Evolutionary conservation across 805 yeast species (phyloP).

Genomic region (Pichia occidentalis): DNA sequence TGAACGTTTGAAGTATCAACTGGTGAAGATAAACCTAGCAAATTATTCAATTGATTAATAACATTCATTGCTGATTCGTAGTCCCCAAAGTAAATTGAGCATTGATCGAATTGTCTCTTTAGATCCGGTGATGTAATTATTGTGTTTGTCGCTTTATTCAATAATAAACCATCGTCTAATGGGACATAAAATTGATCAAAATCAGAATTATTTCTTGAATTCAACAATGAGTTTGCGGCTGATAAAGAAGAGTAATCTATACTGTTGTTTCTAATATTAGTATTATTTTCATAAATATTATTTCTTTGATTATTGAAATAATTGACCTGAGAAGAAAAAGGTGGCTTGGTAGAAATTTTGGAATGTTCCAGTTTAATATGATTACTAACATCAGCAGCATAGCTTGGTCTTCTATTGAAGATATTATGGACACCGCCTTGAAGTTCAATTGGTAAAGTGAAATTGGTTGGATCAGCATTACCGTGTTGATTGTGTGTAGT

Average conservation of each 20-base stretch:
- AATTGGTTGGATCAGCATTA: constrained; percentile 21
- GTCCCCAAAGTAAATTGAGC: constrained; percentile 51
- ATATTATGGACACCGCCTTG: constrained; percentile 61
- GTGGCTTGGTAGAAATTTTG: too few species aligned
- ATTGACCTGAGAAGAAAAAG: neutral
- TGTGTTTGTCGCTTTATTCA: constrained; percentile 41
- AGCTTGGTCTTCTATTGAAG: constrained; percentile 65
- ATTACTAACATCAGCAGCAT: constrained; percentile 56
- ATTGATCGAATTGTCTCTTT: constrained; percentile 40
- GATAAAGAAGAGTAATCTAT: constrained; percentile 12
- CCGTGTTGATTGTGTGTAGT: constrained; percentile 4
- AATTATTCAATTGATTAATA: constrained; percentile 30
- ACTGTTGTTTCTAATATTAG: constrained; percentile 10
- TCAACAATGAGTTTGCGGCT: constrained; percentile 1
- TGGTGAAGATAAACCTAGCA: constrained; percentile 19
- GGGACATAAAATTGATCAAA: constrained; percentile 19
- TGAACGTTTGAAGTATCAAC: constrained; percentile 6
- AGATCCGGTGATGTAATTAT: constrained; percentile 57
- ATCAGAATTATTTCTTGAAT: constrained; percentile 10
- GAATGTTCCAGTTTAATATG: constrained; percentile 5
- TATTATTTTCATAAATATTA: constrained; percentile 6
- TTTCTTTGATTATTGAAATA: constrained; percentile 7
- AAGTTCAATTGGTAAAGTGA: constrained; percentile 48
- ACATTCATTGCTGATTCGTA: constrained; percentile 34
- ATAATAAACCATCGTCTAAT: constrained; percentile 58